Conservation (phyloP, 495 filamentous ascomycete species). For the Oleoguttula mirabilis region DNA sequence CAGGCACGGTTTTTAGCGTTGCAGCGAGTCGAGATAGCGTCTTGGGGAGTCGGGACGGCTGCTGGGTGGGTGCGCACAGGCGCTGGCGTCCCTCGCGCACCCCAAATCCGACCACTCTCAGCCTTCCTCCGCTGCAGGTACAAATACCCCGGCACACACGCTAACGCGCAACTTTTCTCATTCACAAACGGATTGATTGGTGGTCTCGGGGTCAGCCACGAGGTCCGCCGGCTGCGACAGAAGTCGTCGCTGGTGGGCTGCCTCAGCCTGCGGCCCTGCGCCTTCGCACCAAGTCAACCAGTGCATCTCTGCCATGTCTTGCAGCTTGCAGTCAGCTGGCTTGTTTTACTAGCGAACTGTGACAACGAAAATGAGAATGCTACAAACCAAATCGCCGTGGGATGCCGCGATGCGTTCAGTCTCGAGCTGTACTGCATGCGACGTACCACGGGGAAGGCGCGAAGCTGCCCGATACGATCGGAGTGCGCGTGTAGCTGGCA, state of each 20-base stretch:
- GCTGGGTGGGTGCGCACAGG: not conserved
- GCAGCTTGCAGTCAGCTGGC: no score
- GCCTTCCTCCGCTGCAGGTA: slow-evolving; percentile 8
- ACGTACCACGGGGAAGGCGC: no score
- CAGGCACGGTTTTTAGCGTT: slow-evolving; percentile 16
- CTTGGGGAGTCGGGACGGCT: slow-evolving; percentile 14
- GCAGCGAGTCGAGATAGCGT: slow-evolving; percentile 9
- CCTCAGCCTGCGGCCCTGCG: no score
- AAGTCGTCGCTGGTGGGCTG: no score
- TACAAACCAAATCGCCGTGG: no score
- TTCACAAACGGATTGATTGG: not conserved
- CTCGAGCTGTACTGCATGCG: no score
- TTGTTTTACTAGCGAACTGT: no score
- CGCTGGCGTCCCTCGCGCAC: not conserved
- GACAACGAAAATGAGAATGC: no score
- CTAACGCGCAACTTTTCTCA: slow-evolving; percentile 4
- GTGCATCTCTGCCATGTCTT: no score
- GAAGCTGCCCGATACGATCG: no score
- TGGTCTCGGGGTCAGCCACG: not conserved
- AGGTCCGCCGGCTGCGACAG: slow-evolving; percentile 1
- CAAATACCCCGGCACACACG: not conserved
- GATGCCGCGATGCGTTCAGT: no score
- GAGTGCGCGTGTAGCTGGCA: not conserved
- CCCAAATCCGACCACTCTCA: slow-evolving; percentile 7
- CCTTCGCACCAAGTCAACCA: no score